Percentiles rank a stretch among this genome's conserved stretches.
Conservation (phyloP, 805 yeast species). For the Nakazawaea laoshanensis region DNA sequence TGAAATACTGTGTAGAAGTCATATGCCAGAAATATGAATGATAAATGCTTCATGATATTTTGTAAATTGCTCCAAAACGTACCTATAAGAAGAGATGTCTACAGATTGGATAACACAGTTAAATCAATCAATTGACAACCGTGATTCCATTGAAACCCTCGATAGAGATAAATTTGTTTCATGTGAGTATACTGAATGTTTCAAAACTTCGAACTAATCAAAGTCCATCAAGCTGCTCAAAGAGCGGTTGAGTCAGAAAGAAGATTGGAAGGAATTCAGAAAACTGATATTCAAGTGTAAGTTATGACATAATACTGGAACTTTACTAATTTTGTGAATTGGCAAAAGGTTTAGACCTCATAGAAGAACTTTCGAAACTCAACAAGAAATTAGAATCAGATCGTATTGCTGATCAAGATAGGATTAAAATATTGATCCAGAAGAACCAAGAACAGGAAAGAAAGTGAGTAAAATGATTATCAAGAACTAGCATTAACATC, state of each 20-base stretch:
- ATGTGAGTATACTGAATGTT: conserved; percentile 3
- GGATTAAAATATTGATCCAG: neutral
- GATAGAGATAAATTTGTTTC: conserved; percentile 4
- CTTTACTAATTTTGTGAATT: conserved; percentile 7
- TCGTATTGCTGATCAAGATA: neutral
- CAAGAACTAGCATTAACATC: neutral
- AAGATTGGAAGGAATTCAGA: conserved; percentile 2
- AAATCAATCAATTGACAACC: neutral
- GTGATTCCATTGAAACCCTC: conserved; percentile 6
- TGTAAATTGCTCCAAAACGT: too few species aligned
- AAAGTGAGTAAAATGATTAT: conserved; percentile 2
- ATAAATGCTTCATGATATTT: neutral
- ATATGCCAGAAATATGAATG: conserved; percentile 11
- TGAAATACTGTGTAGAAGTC: conserved; percentile 45
- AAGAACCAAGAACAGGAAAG: conserved; percentile 1
- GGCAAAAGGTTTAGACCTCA: conserved; percentile 1
- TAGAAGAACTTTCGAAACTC: neutral
- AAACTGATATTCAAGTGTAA: conserved; percentile 10
- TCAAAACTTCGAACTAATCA: conserved; percentile 2
- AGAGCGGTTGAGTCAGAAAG: conserved; percentile 3
- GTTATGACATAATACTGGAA: neutral
- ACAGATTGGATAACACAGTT: conserved; percentile 5
- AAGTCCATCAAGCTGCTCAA: conserved; percentile 4
- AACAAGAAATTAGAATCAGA: neutral
- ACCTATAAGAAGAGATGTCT: conserved; percentile 1